A percentile compares a stretch with the other conserved stretches of the same genome.
These are phyloP conservation scores for Crithidia mellificae DNA, from an alignment of 208 protist species.

Conservation along the genomic window DNA sequence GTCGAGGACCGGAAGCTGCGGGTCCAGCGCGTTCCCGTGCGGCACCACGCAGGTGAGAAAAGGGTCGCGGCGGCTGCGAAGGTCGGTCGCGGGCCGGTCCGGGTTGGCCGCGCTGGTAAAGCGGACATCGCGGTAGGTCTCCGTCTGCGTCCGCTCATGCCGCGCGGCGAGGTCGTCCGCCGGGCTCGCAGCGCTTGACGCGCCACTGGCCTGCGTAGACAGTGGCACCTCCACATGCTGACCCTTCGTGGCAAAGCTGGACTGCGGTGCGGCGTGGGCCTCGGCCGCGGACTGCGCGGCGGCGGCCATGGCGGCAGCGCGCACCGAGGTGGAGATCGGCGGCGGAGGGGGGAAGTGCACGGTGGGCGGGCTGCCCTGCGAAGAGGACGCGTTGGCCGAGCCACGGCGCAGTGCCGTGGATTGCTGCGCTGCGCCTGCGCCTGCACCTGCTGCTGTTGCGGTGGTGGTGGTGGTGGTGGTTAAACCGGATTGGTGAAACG, in stretches of 20 bases:
- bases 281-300: not conserved
- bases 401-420: not conserved
- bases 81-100: not conserved
- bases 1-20: too few relatives aligned
- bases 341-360: not conserved
- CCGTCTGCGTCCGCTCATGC: conserved; percentile 9
- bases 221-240: not conserved
- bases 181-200: not conserved
- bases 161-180: not conserved
- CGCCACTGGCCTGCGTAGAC: not conserved
- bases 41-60: not conserved
- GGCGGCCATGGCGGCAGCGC: not conserved
- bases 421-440: too few relatives aligned
- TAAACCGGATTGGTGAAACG: not conserved
- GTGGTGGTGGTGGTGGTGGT: too few relatives aligned
- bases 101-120: not conserved
- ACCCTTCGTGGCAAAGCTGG: not conserved
- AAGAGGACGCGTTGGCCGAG: not conserved
- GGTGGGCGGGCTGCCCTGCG: conserved; percentile 1
- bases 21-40: not conserved
- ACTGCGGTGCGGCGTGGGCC: not conserved
- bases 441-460: too few relatives aligned
- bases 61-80: not conserved
- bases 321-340: not conserved
- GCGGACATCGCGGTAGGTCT: not conserved